Percentiles rank a stretch among this genome's conserved stretches.
These are phyloP conservation scores for Begonia masoniana DNA, from an alignment of 306 rosid species.

Conservation along the genomic window DNA sequence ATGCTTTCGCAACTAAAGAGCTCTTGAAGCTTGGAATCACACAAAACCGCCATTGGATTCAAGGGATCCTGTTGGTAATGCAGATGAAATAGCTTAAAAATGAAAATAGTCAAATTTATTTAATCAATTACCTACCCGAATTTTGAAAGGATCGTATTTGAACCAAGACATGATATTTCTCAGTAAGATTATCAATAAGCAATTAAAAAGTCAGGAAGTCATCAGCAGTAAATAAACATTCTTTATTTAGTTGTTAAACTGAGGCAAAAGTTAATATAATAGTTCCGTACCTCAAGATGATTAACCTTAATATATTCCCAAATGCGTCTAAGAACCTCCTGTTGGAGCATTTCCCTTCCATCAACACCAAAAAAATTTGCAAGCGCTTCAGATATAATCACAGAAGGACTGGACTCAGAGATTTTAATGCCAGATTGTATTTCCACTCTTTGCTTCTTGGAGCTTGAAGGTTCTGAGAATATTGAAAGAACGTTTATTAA, in stretches of 20 bases:
- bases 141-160: too few species aligned
- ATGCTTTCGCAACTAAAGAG: constrained; percentile 75
- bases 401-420: constrained; percentile 36
- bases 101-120: too few species aligned
- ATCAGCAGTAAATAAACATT: too few species aligned
- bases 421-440: constrained; percentile 30
- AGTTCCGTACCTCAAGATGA: constrained; percentile 44
- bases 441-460: constrained; percentile 49
- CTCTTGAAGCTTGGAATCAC: constrained; percentile 70
- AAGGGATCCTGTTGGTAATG: constrained; percentile 47
- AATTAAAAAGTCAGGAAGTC: too few species aligned
- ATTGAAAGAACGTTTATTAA: constrained; percentile 23
- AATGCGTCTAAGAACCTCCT: constrained; percentile 64
- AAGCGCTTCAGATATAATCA: constrained; percentile 64
- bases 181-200: too few species aligned
- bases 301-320: constrained; percentile 77
- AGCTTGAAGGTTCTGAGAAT: constrained; percentile 48
- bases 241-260: too few species aligned
- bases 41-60: constrained; percentile 52
- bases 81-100: not conserved
- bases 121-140: too few species aligned
- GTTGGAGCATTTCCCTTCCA: constrained; percentile 70
- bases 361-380: constrained; percentile 61
- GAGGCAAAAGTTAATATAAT: not conserved
- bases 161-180: too few species aligned